Conservation (phyloP, 495 filamentous ascomycete species). For the Xylaria acuta region DNA sequence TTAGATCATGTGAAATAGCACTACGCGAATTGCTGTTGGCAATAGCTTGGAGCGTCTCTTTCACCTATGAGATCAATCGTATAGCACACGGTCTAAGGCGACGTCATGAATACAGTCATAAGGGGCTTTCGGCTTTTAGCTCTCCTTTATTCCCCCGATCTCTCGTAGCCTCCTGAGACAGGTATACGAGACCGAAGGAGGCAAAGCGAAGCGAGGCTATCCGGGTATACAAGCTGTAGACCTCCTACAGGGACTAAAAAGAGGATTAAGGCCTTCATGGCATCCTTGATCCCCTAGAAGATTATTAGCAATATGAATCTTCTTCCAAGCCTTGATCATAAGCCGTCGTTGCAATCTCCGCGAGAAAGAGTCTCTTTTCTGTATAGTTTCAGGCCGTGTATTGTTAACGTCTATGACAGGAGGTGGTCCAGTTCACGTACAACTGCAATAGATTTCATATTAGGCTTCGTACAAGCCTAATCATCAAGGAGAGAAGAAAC, state of each 20-base stretch:
- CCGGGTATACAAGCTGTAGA: too few relatives aligned
- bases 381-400: not conserved
- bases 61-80: not conserved
- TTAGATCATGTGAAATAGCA: not conserved
- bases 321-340: not conserved
- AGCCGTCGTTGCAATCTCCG: not conserved
- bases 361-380: not conserved
- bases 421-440: not conserved
- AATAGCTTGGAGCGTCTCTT: not conserved
- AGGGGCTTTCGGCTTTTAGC: not conserved
- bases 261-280: too few relatives aligned
- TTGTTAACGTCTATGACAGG: not conserved
- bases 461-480: not conserved
- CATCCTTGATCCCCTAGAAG: not conserved
- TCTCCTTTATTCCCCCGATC: not conserved
- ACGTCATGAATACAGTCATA: not conserved
- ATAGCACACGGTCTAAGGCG: not conserved
- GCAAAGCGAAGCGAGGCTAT: not conserved
- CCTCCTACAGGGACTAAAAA: not conserved
- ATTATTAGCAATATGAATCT: not conserved
- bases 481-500: too few relatives aligned
- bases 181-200: not conserved
- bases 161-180: not conserved
- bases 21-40: not conserved
- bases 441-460: not conserved